Conservation (phyloP, 2,329 filamentous ascomycete genomes). For the Phialocephala subalpina region DNA sequence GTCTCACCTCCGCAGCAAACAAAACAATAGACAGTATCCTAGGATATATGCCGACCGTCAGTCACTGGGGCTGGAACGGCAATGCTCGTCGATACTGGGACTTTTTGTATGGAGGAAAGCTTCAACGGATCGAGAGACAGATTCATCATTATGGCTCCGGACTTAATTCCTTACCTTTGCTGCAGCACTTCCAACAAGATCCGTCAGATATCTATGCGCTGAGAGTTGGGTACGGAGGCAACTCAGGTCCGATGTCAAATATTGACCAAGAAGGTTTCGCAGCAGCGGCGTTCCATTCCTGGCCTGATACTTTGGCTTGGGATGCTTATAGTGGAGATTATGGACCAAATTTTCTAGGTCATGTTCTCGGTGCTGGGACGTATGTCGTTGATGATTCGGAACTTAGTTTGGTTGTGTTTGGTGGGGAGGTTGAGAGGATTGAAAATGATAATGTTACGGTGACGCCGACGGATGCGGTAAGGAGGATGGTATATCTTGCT, state of each 20-base stretch:
- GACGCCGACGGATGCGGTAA: constrained; percentile 54
- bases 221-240: constrained; percentile 62
- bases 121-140: constrained; percentile 53
- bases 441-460: constrained; percentile 44
- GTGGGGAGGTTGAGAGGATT: constrained; percentile 45
- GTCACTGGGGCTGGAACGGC: constrained; percentile 70
- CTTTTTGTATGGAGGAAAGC: constrained; percentile 52
- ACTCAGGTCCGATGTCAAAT: constrained; percentile 60
- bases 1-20: constrained; percentile 50
- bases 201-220: constrained; percentile 58
- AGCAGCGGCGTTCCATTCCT: constrained; percentile 64
- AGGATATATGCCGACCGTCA: constrained; percentile 63
- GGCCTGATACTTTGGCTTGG: constrained; percentile 62
- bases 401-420: constrained; percentile 58
- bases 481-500: constrained; percentile 57
- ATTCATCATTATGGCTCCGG: constrained; percentile 69
- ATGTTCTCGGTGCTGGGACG: constrained; percentile 56
- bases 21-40: constrained; percentile 64
- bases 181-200: constrained; percentile 57
- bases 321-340: constrained; percentile 66
- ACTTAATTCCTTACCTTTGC: constrained; percentile 63
- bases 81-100: constrained; percentile 69
- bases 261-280: constrained; percentile 63
- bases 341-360: constrained; percentile 60
- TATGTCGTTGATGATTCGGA: constrained; percentile 56